Conservation (phyloP, 1,284 basidiomycete species). For the Lentinus polychrous region DNA sequence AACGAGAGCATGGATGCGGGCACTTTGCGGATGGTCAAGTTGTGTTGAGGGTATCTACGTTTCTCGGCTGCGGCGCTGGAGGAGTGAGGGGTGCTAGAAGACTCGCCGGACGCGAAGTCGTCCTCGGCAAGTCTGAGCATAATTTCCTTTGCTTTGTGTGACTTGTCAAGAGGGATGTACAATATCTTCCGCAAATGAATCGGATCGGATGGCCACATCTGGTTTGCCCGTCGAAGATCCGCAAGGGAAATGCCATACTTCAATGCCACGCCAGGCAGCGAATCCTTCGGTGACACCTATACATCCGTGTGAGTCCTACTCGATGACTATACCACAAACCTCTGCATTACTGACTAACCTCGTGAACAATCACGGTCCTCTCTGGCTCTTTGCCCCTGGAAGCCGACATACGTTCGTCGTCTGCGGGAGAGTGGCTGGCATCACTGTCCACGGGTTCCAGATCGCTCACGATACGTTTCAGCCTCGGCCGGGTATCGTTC, state of each 20-base stretch:
- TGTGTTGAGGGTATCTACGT: not conserved
- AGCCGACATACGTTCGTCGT: slow-evolving; percentile 1
- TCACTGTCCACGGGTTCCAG: slow-evolving; percentile 2
- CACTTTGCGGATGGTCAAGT: slow-evolving; percentile 21
- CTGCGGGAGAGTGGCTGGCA: not conserved
- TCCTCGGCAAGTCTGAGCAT: slow-evolving; percentile 10
- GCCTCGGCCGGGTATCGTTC: slow-evolving; percentile 25
- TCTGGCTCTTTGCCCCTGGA: slow-evolving; percentile 3
- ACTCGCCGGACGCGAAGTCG: not conserved
- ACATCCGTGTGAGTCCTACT: not conserved
- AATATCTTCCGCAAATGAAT: slow-evolving; percentile 81
- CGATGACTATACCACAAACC: not conserved
- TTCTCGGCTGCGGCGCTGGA: not conserved
- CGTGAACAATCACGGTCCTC: slow-evolving; percentile 47
- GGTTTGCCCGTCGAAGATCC: slow-evolving; percentile 80
- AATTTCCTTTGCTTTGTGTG: slow-evolving; percentile 25
- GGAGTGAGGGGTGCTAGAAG: not conserved
- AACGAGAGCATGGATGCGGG: slow-evolving; percentile 25
- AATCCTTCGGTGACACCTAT: slow-evolving; percentile 68
- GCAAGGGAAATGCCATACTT: slow-evolving; percentile 81
- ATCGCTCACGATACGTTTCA: slow-evolving; percentile 23
- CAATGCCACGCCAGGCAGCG: slow-evolving; percentile 78
- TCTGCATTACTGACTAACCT: slow-evolving; percentile 29
- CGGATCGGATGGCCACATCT: slow-evolving; percentile 85
- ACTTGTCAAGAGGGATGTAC: slow-evolving; percentile 62